Conservation (phyloP, 169 alveolate genomes). For the Plasmodium falciparum region DNA sequence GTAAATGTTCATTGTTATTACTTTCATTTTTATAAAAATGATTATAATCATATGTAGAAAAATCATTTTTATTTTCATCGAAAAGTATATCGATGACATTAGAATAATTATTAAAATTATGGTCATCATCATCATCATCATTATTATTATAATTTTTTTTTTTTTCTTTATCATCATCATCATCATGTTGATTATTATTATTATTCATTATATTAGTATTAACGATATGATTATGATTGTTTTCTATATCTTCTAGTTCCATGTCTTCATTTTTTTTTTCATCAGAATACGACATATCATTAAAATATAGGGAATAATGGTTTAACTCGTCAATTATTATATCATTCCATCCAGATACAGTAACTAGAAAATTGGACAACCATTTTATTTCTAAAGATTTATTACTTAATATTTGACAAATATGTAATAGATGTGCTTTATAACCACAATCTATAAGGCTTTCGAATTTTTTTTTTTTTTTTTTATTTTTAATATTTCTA, state of each 20-base stretch:
- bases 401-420: conserved; percentile 65
- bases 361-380: conserved; percentile 57
- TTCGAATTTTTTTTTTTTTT: conserved; percentile 65
- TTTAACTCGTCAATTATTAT: conserved; percentile 55
- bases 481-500: conserved; percentile 58
- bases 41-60: conserved; percentile 14
- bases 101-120: conserved; percentile 27
- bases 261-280: conserved; percentile 39
- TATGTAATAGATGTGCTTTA: conserved; percentile 62
- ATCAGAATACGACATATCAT: conserved; percentile 28
- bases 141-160: background rate
- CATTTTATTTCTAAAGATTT: conserved; percentile 68
- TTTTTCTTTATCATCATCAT: background rate
- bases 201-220: background rate
- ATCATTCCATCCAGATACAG: conserved; percentile 75
- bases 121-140: conserved; percentile 1
- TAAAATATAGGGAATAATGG: conserved; percentile 63
- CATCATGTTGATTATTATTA: background rate
- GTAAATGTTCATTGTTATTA: background rate
- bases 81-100: conserved; percentile 54
- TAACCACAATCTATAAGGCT: conserved; percentile 70
- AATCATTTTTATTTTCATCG: conserved; percentile 51
- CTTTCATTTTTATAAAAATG: conserved; percentile 8
- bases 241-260: conserved; percentile 8
- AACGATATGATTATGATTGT: background rate